Percentiles rank a stretch among this genome's conserved stretches.
Conservation (phyloP, 352 stramenopile genomes). For the Lagenidium giganteum region DNA sequence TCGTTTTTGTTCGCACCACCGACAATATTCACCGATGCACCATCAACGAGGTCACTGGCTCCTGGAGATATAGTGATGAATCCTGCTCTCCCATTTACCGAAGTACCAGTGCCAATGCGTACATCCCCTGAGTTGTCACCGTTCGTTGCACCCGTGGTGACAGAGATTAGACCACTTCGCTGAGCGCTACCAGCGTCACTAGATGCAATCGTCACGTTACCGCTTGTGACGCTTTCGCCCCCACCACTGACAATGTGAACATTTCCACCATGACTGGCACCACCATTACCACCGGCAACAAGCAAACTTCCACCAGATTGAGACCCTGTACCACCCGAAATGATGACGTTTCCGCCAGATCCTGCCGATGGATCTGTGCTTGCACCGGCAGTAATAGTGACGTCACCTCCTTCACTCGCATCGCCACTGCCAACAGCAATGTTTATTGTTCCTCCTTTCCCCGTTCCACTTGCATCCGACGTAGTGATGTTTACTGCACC, state of each 20-base stretch:
- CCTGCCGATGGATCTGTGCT: conserved; percentile 10
- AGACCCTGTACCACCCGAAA: conserved; percentile 12
- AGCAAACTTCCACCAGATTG: conserved; percentile 23
- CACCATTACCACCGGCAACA: conserved; percentile 23
- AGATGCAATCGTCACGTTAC: conserved; percentile 18
- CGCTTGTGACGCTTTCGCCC: conserved; percentile 12
- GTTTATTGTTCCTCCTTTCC: conserved; percentile 11
- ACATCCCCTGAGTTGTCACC: conserved; percentile 19
- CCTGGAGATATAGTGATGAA: conserved; percentile 27
- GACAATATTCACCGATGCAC: conserved; percentile 15
- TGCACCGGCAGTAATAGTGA: conserved; percentile 22
- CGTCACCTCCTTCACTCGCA: conserved; percentile 11
- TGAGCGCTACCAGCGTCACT: conserved; percentile 11
- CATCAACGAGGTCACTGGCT: conserved; percentile 10
- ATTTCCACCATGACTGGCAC: conserved; percentile 12
- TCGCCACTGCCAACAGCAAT: conserved; percentile 15
- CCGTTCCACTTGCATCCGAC: conserved; percentile 9
- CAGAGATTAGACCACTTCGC: conserved; percentile 10
- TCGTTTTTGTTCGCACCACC: conserved; percentile 20
- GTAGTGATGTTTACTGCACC: conserved; percentile 19
- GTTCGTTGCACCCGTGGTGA: conserved; percentile 3
- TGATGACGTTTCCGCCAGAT: conserved; percentile 5
- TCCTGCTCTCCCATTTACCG: conserved; percentile 15
- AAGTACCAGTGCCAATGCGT: conserved; percentile 19
- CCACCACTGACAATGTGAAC: conserved; percentile 16